phyloP scores from a whole-genome alignment of 2,329 filamentous ascomycete genomes.

The Neofusicoccum sp. region DNA sequence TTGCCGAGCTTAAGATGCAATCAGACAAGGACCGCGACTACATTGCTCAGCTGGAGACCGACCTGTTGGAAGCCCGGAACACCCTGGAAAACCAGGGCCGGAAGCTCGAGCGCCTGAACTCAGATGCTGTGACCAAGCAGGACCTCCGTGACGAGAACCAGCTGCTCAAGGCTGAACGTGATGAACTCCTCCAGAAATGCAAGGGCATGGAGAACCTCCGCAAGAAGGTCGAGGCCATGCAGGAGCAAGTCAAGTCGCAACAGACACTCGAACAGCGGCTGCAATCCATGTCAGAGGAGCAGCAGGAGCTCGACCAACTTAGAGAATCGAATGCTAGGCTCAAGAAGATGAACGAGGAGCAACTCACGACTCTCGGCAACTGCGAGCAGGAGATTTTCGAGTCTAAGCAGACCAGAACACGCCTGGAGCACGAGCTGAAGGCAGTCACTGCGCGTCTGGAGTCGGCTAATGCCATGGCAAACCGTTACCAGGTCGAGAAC shows the following conservation, averaged over 20 bases:
- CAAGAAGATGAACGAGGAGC: conserved; percentile 53
- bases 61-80: conserved; percentile 45
- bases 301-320: conserved; percentile 45
- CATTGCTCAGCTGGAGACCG: conserved; percentile 50
- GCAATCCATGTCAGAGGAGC: conserved; percentile 42
- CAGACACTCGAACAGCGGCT: conserved; percentile 46
- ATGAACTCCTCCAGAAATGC: conserved; percentile 48
- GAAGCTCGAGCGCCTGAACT: conserved; percentile 44
- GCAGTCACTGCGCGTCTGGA: conserved; percentile 48
- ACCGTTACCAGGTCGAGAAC: conserved; percentile 47
- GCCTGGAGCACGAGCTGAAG: conserved; percentile 49
- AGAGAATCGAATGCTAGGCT: conserved; percentile 45
- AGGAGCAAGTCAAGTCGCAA: conserved; percentile 47
- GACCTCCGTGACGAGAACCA: conserved; percentile 53
- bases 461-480: conserved; percentile 47
- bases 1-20: conserved; percentile 45
- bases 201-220: conserved; percentile 54
- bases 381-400: conserved; percentile 53
- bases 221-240: conserved; percentile 52
- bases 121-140: conserved; percentile 45
- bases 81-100: conserved; percentile 47
- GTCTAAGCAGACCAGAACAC: conserved; percentile 47
- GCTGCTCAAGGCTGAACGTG: conserved; percentile 47
- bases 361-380: conserved; percentile 49
- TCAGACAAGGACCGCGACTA: conserved; percentile 48